Conservation (phyloP, 805 yeast species). For the Lachancea dasiensis region DNA sequence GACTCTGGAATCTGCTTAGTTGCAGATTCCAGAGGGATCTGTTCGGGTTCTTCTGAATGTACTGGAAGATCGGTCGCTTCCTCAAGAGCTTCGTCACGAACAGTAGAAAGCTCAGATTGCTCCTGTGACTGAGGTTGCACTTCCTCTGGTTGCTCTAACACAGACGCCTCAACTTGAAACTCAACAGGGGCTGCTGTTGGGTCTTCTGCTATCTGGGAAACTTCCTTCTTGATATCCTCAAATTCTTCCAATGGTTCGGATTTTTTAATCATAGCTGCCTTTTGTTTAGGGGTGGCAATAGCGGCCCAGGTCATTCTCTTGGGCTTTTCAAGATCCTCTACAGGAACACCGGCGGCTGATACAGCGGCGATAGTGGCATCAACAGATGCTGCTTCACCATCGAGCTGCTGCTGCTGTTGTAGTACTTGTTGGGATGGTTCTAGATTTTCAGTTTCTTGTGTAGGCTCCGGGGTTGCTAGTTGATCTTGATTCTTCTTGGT, state of each 20-base stretch:
- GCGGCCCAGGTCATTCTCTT: conserved; percentile 61
- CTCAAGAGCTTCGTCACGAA: conserved; percentile 8
- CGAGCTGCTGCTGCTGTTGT: conserved; percentile 9
- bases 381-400: conserved; percentile 18
- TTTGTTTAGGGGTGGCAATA: conserved; percentile 51
- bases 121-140: conserved; percentile 10
- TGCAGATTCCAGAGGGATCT: conserved; percentile 5
- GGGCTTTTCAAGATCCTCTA: conserved; percentile 14
- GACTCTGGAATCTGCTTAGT: conserved; percentile 9
- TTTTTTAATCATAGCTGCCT: conserved; percentile 28
- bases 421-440: conserved; percentile 12
- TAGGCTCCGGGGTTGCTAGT: conserved; percentile 11
- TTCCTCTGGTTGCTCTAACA: conserved; percentile 7
- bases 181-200: conserved; percentile 7
- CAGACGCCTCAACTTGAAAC: conserved; percentile 10
- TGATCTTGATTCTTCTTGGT: conserved; percentile 9
- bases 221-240: conserved; percentile 34
- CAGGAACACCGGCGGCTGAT: conserved; percentile 13
- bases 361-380: conserved; percentile 24
- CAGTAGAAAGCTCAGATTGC: conserved; percentile 10
- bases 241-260: conserved; percentile 28
- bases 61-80: not conserved
- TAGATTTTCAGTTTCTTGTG: conserved; percentile 3
- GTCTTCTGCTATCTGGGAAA: conserved; percentile 23
- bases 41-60: conserved; percentile 3